Evolutionary conservation across 2,329 filamentous ascomycete genomes (phyloP).

Genomic region (Colletotrichum shisoi): DNA sequence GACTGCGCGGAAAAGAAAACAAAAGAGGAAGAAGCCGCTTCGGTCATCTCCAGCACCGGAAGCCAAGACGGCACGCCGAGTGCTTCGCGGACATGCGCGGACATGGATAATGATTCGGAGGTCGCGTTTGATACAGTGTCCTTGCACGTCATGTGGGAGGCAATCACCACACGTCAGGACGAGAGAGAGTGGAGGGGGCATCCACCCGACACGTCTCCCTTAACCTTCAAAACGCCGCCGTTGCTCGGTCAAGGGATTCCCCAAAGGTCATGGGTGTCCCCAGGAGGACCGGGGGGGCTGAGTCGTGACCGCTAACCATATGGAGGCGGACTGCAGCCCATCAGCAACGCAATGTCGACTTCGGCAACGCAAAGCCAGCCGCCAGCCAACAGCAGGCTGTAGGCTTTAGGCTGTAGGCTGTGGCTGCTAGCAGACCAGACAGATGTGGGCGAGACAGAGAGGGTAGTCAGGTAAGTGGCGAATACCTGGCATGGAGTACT

Average conservation of each 20-base stretch:
- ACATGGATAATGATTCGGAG: slow-evolving; percentile 33
- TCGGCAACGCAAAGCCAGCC: not conserved
- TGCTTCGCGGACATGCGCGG: slow-evolving; percentile 27
- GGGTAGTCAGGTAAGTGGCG: not conserved
- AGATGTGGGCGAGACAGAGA: not conserved
- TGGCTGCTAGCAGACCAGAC: not conserved
- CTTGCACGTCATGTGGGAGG: slow-evolving; percentile 28
- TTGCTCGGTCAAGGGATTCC: slow-evolving; percentile 36
- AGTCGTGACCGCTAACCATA: slow-evolving; percentile 34
- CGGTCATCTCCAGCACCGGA: slow-evolving; percentile 28
- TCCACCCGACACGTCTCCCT: not conserved
- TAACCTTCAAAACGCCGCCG: slow-evolving; percentile 22
- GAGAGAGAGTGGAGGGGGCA: slow-evolving; percentile 14
- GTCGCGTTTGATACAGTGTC: slow-evolving; percentile 7
- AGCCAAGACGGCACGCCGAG: slow-evolving; percentile 21
- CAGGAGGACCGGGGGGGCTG: slow-evolving; percentile 34
- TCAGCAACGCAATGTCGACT: slow-evolving; percentile 30
- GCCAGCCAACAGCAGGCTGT: slow-evolving; percentile 1
- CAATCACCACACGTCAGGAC: not conserved
- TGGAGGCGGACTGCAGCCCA: slow-evolving; percentile 31
- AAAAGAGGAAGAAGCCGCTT: not conserved
- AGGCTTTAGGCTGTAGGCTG: too few relatives aligned
- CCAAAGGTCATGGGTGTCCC: slow-evolving; percentile 31
- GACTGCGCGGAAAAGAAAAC: not conserved
- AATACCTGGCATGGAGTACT: not conserved